phyloP scores from a whole-genome alignment of 345 rosid species.

The Populus alba region DNA sequence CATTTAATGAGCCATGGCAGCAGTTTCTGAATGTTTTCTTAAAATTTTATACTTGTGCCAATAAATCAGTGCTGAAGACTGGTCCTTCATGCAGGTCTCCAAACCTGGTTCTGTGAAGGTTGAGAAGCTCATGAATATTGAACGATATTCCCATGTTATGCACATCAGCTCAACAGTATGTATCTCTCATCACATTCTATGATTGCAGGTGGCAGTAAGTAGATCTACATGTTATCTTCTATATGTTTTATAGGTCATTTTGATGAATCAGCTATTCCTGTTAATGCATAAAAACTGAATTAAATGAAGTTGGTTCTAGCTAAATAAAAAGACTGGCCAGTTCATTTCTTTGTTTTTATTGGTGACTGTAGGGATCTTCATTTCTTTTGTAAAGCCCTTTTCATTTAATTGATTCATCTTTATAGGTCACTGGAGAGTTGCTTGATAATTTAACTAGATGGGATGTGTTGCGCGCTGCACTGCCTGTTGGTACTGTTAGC shows the following conservation, averaged over 20 bases:
- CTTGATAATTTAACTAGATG: constrained; percentile 76
- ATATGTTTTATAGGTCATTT: not conserved
- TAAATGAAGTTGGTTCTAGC: not conserved
- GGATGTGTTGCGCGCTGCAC: constrained; percentile 88
- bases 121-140: constrained; percentile 86
- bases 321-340: not conserved
- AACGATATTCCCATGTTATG: constrained; percentile 94
- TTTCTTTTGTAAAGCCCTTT: not conserved
- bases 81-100: constrained; percentile 52
- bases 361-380: not conserved
- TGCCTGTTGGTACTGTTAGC: constrained; percentile 95
- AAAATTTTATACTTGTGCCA: not conserved
- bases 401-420: not conserved
- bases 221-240: not conserved
- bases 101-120: constrained; percentile 86
- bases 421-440: constrained; percentile 77
- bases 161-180: constrained; percentile 92
- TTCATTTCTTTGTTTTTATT: not conserved
- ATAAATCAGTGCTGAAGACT: constrained; percentile 2
- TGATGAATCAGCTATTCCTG: not conserved
- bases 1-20: not conserved
- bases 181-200: not conserved
- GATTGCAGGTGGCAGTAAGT: not conserved
- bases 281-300: not conserved
- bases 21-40: not conserved